These are phyloP conservation scores for Lophiostoma macrostomum DNA, from an alignment of 495 filamentous ascomycete species.

Conservation along the genomic window DNA sequence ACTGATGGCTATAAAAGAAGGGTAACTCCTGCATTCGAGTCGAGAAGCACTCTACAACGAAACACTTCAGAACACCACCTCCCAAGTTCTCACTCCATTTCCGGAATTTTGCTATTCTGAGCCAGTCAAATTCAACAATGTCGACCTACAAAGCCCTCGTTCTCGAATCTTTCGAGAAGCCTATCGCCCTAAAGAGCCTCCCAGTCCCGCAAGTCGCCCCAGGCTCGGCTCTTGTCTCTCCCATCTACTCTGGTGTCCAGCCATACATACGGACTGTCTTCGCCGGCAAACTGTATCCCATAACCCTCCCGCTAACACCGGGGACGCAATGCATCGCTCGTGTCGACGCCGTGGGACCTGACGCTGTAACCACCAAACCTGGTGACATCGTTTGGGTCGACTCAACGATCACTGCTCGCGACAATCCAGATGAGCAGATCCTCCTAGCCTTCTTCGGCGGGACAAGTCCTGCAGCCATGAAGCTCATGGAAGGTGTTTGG, in stretches of 20 bases:
- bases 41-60: too few species aligned
- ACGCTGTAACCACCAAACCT: conserved; percentile 43
- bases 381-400: conserved; percentile 53
- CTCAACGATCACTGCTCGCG: conserved; percentile 43
- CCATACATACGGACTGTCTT: conserved; percentile 13
- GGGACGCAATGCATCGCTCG: conserved; percentile 45
- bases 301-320: conserved; percentile 31
- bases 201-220: conserved; percentile 36
- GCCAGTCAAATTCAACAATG: too few species aligned
- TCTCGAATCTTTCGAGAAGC: background rate
- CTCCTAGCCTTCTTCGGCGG: conserved; percentile 43
- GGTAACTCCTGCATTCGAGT: too few species aligned
- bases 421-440: conserved; percentile 42
- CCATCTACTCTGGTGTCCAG: conserved; percentile 34
- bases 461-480: conserved; percentile 24
- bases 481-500: conserved; percentile 46
- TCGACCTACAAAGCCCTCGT: conserved; percentile 3
- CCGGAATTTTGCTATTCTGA: too few species aligned
- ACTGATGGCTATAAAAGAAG: too few species aligned
- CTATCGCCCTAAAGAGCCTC: conserved; percentile 33
- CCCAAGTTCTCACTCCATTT: too few species aligned
- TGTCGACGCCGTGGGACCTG: conserved; percentile 45
- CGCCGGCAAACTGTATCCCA: conserved; percentile 25
- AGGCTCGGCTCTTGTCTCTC: conserved; percentile 40
- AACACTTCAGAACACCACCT: too few species aligned